phyloP scores from a whole-genome alignment of 179 eudicot species.

The Silene coronaria region DNA sequence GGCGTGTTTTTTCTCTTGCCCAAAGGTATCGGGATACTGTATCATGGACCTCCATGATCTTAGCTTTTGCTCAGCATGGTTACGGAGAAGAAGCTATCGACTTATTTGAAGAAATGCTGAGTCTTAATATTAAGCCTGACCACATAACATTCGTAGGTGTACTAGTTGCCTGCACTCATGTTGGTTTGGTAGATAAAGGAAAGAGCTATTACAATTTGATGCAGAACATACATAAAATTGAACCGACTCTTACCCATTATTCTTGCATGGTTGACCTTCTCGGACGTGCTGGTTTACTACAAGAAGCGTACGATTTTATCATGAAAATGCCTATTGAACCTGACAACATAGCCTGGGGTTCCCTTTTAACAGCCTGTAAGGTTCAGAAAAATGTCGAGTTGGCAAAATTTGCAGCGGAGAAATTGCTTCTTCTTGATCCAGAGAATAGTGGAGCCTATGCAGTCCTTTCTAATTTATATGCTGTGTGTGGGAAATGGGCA shows the following conservation, averaged over 20 bases:
- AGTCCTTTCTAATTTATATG: constrained; percentile 43
- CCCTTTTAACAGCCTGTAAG: constrained; percentile 48
- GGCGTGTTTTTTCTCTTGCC: constrained; percentile 31
- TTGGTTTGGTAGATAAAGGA: constrained; percentile 49
- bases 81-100: constrained; percentile 49
- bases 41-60: constrained; percentile 61
- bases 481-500: constrained; percentile 40
- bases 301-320: constrained; percentile 53
- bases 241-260: constrained; percentile 43
- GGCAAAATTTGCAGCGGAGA: constrained; percentile 49
- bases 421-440: constrained; percentile 47
- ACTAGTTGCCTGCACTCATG: constrained; percentile 52
- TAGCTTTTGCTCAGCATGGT: constrained; percentile 57
- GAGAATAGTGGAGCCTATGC: constrained; percentile 53
- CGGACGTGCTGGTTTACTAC: constrained; percentile 57
- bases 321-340: constrained; percentile 51
- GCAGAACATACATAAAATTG: constrained; percentile 39
- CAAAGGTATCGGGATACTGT: constrained; percentile 33
- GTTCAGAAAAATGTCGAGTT: constrained; percentile 45
- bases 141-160: constrained; percentile 56
- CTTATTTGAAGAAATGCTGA: constrained; percentile 45
- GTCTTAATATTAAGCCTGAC: constrained; percentile 41
- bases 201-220: constrained; percentile 43
- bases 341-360: constrained; percentile 55
- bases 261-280: constrained; percentile 63